Base-by-base conservation (phyloP, 495 filamentous ascomycete species). In the Lichina pygmaea region DNA sequence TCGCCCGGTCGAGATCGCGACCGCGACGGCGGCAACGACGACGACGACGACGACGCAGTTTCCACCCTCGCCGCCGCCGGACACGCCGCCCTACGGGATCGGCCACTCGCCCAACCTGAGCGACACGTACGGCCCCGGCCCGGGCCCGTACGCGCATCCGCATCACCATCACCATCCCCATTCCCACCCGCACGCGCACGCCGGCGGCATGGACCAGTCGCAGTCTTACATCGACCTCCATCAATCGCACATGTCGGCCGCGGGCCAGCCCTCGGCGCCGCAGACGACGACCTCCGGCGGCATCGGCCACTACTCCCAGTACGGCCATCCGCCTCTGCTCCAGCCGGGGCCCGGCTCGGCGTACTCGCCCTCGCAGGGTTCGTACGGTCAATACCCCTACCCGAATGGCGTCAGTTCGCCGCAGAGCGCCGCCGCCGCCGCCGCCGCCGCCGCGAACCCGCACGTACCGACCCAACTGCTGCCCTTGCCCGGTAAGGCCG, bases 171-270 rank as follows among this genome's bases (percentile, higher is more conserved):
- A 72, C 55, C 62, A 68, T 37, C 71, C 77, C 62, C 68, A 78
- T 54, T 68, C 77, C 66, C 81, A 53, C 80, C 83, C 50, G 72
- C 78, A 49, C 63, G 89, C 51, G 73, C 44, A 65, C 70, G 58
- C 60, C 68, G 52, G 66, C 65, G 77, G 72, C 59, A 93, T 97
- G 82, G 93, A 94, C 62, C 74, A 79, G 54, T 64, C 68, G 41
- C 75, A 75, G 53, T 71, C 73, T 48, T 89, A 93, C 54, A 77
- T 85, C 73, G 86, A 91, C 50, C 82, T 77, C 42, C 71, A 86
- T 55, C 70, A 72, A 41, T 62, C 72, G 42, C 81, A 92, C 58
- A 73, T 93, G 67, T 85, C 84, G 48, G 48, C 34, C 7, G 71
- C 76, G 45, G 77, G 75, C 42, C 84, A 81, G 56, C 68, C 78